Conservation (phyloP, 2,329 filamentous ascomycete species). For the Xylaria arbuscula region DNA sequence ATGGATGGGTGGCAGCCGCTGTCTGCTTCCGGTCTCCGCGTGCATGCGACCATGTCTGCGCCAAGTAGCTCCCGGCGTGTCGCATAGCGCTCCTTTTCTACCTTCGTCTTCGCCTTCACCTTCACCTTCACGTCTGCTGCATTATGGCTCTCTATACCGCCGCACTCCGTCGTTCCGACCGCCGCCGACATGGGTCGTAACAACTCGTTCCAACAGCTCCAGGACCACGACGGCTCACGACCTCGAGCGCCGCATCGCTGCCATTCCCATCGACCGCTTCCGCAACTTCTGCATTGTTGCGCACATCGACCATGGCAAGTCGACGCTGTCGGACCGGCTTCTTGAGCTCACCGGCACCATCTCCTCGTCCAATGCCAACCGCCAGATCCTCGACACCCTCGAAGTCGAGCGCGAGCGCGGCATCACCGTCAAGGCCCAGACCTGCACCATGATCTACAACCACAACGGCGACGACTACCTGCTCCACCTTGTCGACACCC, state of each 20-base stretch:
- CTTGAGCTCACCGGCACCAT: constrained; percentile 96
- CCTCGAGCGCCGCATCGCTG: constrained; percentile 71
- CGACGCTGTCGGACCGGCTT: constrained; percentile 90
- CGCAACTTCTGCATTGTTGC: constrained; percentile 99
- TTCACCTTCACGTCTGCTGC: constrained; percentile 30
- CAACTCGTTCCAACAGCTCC: constrained; percentile 41
- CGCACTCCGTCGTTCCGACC: not conserved
- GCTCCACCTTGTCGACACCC: constrained; percentile 94
- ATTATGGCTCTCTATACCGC: constrained; percentile 6
- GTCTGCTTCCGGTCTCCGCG: constrained; percentile 39
- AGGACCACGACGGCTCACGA: constrained; percentile 46
- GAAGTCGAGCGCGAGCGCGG: constrained; percentile 96
- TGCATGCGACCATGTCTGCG: constrained; percentile 48
- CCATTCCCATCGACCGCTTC: constrained; percentile 81
- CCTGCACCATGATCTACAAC: constrained; percentile 96
- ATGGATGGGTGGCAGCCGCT: constrained; percentile 51
- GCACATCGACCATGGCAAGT: constrained; percentile 99
- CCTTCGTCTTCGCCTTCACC: constrained; percentile 18
- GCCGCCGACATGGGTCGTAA: not conserved
- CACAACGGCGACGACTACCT: constrained; percentile 88
- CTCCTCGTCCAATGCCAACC: constrained; percentile 80
- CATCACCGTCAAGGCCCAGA: constrained; percentile 99
- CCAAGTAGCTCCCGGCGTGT: constrained; percentile 28
- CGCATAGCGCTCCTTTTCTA: constrained; percentile 40
- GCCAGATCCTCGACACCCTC: constrained; percentile 96